Evolutionary conservation across 495 filamentous ascomycete species (phyloP), one percentile per base, ranked within the genome.

Genomic region (Haplographium delicatum): DNA sequence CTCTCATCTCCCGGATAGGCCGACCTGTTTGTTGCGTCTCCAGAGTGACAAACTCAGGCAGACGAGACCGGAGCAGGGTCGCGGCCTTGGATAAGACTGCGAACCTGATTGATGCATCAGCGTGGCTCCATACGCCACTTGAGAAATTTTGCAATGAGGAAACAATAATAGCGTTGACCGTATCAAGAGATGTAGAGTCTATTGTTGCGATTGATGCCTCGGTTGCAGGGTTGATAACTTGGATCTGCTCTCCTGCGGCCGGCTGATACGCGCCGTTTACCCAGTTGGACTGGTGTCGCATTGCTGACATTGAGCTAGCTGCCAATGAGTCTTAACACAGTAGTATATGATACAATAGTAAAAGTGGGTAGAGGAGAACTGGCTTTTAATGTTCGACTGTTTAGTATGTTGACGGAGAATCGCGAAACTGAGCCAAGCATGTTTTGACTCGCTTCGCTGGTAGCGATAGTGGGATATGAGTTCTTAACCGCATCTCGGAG

Each of bases 11-110:
- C 11, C 80, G 76, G 47, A 82, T 70, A 0, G 73, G 76, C 0
- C 82, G 75, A 24, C 82, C 82, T 0, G 81, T 85, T 54, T 85
- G 82, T 19, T 59, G 68, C 8, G 79, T 74, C 60, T 85, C 82
- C 8, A 82, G 65, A 2, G 64, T 58, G 40, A 83, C 73, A 34
- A 85, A 68, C 6, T 68, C 64, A 0, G 72, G 65, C 4, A 84
- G 59, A 18, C 68, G 63, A 8, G 67, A 58, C 4, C 70, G 65
- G 11, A 85, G 73, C 0, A 82, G 65, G 0, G 44, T 49, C 8
- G 81, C 78, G 28, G 74, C 73, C 50, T 70, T 75, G 15, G 82
- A 76, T 13, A 85, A 68, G 5, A 83, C 73, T 26, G 71, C 64
- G 37, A 78, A 79, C 28, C 79, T 73, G 16, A 67, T 60, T 31